Conservation (phyloP, 192 early-diverging fungal genomes). For the Cetraspora pellucida region DNA sequence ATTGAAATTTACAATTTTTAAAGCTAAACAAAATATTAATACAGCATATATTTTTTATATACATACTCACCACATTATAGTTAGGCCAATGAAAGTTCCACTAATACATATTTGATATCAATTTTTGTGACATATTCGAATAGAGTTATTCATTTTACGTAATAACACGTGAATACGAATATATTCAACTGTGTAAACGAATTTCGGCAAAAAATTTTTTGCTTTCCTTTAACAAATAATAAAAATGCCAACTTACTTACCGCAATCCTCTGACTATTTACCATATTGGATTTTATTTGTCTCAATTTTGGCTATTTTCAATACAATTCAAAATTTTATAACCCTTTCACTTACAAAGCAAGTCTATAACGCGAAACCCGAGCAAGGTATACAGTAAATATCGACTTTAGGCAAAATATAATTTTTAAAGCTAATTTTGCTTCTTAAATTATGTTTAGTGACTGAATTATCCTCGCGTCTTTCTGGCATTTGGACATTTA, state of each 20-base stretch:
- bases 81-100: too few species aligned
- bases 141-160: too few species aligned
- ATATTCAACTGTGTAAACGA: too few species aligned
- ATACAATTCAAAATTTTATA: slow-evolving; percentile 82
- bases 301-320: slow-evolving; percentile 39
- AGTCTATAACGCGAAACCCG: slow-evolving; percentile 71
- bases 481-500: slow-evolving; percentile 89
- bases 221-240: too few species aligned
- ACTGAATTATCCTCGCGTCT: slow-evolving; percentile 78
- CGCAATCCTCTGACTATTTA: neutral
- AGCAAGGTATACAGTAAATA: slow-evolving; percentile 53
- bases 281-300: slow-evolving; percentile 14
- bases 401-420: neutral
- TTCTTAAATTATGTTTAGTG: slow-evolving; percentile 50
- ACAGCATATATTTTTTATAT: too few species aligned
- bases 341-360: slow-evolving; percentile 73
- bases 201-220: too few species aligned
- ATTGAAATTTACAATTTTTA: too few species aligned
- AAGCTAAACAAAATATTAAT: too few species aligned
- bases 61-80: too few species aligned
- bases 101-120: too few species aligned
- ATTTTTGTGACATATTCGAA: too few species aligned
- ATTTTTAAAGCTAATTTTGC: neutral
- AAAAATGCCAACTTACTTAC: neutral
- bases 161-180: too few species aligned